These are phyloP conservation scores for Pyrenula massariospora DNA, from an alignment of 495 filamentous ascomycete genomes.

Conservation along the genomic window DNA sequence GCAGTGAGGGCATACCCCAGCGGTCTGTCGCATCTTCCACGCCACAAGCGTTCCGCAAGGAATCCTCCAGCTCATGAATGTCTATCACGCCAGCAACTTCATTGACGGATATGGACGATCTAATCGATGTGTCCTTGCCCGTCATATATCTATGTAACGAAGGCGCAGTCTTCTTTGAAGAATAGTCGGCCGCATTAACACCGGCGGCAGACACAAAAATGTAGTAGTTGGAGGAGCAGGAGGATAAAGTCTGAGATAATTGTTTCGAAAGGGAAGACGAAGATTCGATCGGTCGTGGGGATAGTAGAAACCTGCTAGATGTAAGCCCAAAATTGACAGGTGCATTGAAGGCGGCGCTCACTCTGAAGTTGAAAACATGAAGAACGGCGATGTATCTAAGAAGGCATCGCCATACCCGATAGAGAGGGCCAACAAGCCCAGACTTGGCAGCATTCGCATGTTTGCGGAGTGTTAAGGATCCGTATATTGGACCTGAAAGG, in stretches of 20 bases:
- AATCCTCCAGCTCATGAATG: constrained; percentile 37
- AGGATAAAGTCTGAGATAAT: constrained; percentile 33
- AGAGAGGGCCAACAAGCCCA: background rate
- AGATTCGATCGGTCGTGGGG: constrained; percentile 30
- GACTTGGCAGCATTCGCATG: background rate
- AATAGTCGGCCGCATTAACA: constrained; percentile 54
- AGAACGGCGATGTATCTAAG: constrained; percentile 10
- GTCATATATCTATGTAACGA: constrained; percentile 46
- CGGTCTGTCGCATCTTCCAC: constrained; percentile 15
- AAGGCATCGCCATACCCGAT: constrained; percentile 2
- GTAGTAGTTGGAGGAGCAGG: constrained; percentile 69
- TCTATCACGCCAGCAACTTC: constrained; percentile 55
- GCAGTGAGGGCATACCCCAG: no score
- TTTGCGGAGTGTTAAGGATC: background rate
- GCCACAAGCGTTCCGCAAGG: constrained; percentile 40
- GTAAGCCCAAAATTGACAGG: background rate
- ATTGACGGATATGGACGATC: constrained; percentile 37
- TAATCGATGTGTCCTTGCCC: constrained; percentile 33
- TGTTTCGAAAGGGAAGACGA: constrained; percentile 22
- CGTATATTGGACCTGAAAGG: background rate
- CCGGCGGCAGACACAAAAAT: constrained; percentile 72
- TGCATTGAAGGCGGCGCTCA: background rate
- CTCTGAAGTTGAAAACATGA: constrained; percentile 8
- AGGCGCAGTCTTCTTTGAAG: constrained; percentile 39
- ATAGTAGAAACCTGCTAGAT: constrained; percentile 26